These are phyloP conservation scores for Pezicula rhizophila DNA, from an alignment of 2,329 filamentous ascomycete species.

Conservation along the genomic window DNA sequence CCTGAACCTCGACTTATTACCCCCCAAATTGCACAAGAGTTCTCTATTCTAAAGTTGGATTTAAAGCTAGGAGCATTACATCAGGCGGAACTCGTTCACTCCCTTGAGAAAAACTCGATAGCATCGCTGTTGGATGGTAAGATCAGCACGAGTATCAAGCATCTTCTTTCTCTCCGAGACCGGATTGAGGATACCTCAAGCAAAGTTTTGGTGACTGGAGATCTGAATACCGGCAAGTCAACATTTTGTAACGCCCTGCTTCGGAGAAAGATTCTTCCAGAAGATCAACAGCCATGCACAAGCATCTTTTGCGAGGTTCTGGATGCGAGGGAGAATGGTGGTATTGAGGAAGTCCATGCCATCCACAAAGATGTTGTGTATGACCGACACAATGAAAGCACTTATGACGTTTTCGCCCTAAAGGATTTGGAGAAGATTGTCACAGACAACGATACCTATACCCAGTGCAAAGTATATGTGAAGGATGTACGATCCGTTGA, in stretches of 20 bases:
- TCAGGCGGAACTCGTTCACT: constrained; percentile 88
- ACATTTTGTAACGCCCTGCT: constrained; percentile 98
- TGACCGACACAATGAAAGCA: constrained; percentile 85
- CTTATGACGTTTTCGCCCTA: constrained; percentile 81
- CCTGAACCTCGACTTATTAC: constrained; percentile 80
- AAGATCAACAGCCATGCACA: constrained; percentile 96
- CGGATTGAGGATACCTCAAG: constrained; percentile 96
- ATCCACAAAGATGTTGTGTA: constrained; percentile 78
- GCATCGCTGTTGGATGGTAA: constrained; percentile 88
- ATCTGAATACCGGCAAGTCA: constrained; percentile 95
- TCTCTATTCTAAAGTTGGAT: constrained; percentile 91
- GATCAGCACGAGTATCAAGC: constrained; percentile 88
- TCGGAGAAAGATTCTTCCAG: constrained; percentile 84
- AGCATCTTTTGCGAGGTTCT: constrained; percentile 98
- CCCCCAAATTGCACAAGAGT: constrained; percentile 89
- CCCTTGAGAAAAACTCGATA: constrained; percentile 84
- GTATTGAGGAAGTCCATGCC: constrained; percentile 91
- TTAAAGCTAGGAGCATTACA: constrained; percentile 81
- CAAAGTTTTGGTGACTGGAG: constrained; percentile 92
- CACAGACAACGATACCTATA: constrained; percentile 78
- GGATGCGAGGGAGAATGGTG: constrained; percentile 83
- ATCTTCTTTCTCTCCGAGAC: constrained; percentile 79
- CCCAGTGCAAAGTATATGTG: constrained; percentile 95
- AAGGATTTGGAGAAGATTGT: constrained; percentile 82
- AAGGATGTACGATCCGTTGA: constrained; percentile 85